phyloP scores from a whole-genome alignment of 768 basidiomycete species.

The Rhodotorula paludigena region DNA sequence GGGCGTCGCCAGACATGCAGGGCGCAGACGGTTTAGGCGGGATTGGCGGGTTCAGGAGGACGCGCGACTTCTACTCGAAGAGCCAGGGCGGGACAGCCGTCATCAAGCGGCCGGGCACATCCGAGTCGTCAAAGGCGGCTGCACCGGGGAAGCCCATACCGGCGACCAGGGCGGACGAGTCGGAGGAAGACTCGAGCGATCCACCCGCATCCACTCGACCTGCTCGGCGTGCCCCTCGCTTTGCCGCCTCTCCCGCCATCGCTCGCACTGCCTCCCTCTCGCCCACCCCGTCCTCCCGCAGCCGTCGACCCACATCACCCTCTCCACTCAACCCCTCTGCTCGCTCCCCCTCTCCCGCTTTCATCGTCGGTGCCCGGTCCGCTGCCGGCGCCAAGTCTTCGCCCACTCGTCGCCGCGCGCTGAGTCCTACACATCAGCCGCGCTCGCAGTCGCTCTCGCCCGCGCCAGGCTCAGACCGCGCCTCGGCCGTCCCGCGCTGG shows the following conservation, averaged over 20 bases:
- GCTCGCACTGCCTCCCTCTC: background rate
- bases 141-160: background rate
- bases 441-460: slow-evolving; percentile 15
- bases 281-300: background rate
- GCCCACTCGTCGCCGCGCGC: background rate
- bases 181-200: background rate
- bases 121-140: background rate
- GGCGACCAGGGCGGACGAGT: background rate
- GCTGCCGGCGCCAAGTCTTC: background rate
- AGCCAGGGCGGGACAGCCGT: slow-evolving; percentile 16
- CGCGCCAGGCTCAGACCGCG: background rate
- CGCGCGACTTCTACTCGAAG: slow-evolving; percentile 19
- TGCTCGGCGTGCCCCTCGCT: background rate
- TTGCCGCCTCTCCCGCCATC: no score
- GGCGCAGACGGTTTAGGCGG: slow-evolving; percentile 1
- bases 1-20: slow-evolving; percentile 21
- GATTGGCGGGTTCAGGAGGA: slow-evolving; percentile 23
- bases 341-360: slow-evolving; percentile 1
- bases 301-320: background rate
- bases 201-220: no score
- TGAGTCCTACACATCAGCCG: background rate
- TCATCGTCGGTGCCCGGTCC: background rate
- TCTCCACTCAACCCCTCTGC: background rate
- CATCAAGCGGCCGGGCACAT: background rate
- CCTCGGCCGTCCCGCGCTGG: slow-evolving; percentile 11